These are phyloP conservation scores for Suillus alpinus DNA, from an alignment of 768 basidiomycete species.

Conservation along the genomic window DNA sequence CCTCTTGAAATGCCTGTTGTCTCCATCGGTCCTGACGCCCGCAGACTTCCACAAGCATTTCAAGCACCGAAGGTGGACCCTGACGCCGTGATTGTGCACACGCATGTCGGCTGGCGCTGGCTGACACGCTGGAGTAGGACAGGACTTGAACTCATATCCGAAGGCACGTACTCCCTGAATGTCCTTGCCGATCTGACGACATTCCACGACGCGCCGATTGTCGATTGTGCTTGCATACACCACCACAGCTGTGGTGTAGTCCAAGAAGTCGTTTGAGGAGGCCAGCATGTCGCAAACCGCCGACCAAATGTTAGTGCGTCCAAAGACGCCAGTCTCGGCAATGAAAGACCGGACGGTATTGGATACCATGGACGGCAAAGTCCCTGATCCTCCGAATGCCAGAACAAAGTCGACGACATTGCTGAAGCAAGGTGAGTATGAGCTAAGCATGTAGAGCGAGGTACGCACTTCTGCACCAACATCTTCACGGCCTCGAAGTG, in stretches of 20 bases:
- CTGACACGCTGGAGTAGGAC: neutral
- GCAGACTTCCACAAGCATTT: no score
- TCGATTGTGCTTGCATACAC: neutral
- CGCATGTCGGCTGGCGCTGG: neutral
- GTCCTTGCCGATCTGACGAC: neutral
- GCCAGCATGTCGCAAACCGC: neutral
- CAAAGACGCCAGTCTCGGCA: neutral
- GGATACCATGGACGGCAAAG: neutral
- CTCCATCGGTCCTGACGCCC: no score
- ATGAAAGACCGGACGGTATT: neutral
- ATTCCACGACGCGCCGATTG: neutral
- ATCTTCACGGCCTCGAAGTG: neutral
- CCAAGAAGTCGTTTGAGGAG: neutral
- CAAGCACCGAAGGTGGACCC: no score
- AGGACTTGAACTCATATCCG: neutral
- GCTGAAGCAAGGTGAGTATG: neutral
- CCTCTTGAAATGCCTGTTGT: no score
- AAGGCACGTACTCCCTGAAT: no score
- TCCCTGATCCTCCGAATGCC: neutral
- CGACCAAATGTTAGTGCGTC: neutral
- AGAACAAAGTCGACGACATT: neutral
- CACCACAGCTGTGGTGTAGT: neutral
- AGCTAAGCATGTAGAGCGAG: fast-evolving
- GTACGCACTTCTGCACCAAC: neutral
- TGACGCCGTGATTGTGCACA: no score